Evolutionary conservation across 805 yeast species (phyloP), one percentile per base, ranked within the genome.

Genomic region (Saturnispora saitoi): DNA sequence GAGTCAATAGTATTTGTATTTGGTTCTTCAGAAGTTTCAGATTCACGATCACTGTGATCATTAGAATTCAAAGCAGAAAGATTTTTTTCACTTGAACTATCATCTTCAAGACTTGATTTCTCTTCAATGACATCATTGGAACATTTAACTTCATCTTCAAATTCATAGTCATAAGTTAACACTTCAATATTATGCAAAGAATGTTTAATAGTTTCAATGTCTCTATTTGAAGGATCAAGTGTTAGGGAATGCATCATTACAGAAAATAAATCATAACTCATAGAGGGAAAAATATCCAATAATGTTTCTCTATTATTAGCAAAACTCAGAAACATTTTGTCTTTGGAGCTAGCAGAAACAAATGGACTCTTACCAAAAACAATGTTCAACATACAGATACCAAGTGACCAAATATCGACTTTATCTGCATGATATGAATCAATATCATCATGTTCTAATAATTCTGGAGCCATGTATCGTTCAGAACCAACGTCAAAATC

Each of bases 391-490:
- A 89, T 70, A 41, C 88, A 86, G 50, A 89, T 80, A 28, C 96
- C 97, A 51, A 86, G 67, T 0, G 96, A 81, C 97, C 97, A 89
- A 43, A 89, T 71, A 66, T 89, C 96, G 45, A 85, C 83, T 64
- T 85, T 83, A 19, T 81, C 79, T 8, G 95, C 87, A 57, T 83
- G 84, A 63, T 89, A 90, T 39, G 73, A 69, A 32, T 76, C 77
- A 43, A 78, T 67, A 37, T 68, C 67, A 12, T 64, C 56, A 49
- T 62, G 60, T 48, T 88, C 95, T 60, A 88, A 82, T 49, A 88
- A 67, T 61, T 89, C 97, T 1, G 97, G 97, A 0, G 96, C 95
- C 97, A 89, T 89, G 65, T 89, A 89, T 53, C 95, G 73, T 66
- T 87, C 95, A 48, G 87, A 79, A 22, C 96, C 96, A 50, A 87